Evolutionary conservation across 805 yeast species (phyloP).

Genomic region (Suhomyces pyralidae): DNA sequence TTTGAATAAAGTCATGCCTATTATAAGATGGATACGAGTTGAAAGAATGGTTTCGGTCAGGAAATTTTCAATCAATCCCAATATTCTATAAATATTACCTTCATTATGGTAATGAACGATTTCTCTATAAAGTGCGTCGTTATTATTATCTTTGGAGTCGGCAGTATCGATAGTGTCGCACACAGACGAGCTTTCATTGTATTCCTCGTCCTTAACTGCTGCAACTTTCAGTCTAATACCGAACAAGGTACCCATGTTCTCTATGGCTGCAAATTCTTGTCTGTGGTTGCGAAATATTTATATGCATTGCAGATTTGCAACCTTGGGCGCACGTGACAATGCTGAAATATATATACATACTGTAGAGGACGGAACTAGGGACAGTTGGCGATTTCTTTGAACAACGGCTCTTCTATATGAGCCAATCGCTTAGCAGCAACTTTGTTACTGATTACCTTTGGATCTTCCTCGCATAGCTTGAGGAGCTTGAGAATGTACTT

Average conservation of each 20-base stretch:
- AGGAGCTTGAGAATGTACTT: conserved; percentile 22
- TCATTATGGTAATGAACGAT: conserved; percentile 7
- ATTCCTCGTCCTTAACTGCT: neutral
- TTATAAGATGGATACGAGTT: conserved; percentile 12
- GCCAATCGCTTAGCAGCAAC: conserved; percentile 18
- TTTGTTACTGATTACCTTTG: conserved; percentile 22
- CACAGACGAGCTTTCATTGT: neutral
- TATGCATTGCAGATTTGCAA: neutral
- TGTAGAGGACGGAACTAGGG: neutral
- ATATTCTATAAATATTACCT: conserved; percentile 14
- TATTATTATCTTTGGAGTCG: neutral
- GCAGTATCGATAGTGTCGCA: neutral
- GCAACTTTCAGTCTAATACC: neutral
- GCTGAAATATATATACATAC: neutral
- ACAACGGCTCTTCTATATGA: neutral
- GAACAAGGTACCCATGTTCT: neutral
- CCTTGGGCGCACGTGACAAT: neutral
- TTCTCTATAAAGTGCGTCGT: neutral
- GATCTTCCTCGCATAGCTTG: conserved; percentile 21
- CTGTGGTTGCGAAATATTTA: neutral
- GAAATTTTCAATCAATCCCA: conserved; percentile 12
- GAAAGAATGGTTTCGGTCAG: conserved; percentile 5
- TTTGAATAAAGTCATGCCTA: conserved; percentile 18
- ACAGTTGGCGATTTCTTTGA: neutral
- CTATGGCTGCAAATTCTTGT: conserved; percentile 12